Base-by-base conservation (phyloP, 1,284 basidiomycete species). In the Phlebopus sp. region DNA sequence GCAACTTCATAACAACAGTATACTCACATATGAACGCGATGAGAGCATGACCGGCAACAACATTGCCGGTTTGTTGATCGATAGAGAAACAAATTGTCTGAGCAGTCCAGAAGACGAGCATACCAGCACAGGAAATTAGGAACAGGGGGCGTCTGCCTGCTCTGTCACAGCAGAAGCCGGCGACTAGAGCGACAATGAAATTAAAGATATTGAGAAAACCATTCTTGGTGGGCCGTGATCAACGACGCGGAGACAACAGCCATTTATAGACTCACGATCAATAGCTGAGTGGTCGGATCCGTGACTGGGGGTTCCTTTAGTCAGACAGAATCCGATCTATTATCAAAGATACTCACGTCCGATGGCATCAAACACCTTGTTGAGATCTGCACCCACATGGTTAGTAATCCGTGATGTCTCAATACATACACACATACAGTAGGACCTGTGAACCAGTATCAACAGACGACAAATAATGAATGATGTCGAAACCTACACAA, bases 171-270 rank as follows among this genome's bases (percentile, higher is more conserved):
- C 77, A 59, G 27, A 77, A 64, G 19, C 74, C 74, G 6, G 77
- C 76, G 29, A 62, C 44, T 37, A 81, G 64, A 13, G 78, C 75
- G 32, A 76, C 66, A 49, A 75, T 62, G 44, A 80, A 72, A 56
- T 78, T 80, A 63, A 69, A 83, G 49, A 82, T 75, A 50, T 76
- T 74, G 29, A 83, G 63, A 39, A 78, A 60, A 23, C 75, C 80
- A 56, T 82, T 82, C 55, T 68, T 53, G 5, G 61, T 46, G 8
- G 44, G 39, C n/a, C 50, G 47, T 55, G 46, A 17, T 49, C 46
- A 37, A 50, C 46, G 39, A 43, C 27, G 39, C 11, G 52, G 51
- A 13, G 49, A 11, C 45, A 27, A 23, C 18, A 46, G 32, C 19
- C 36, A n/a, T 21, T 27, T 17, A 23, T 30, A 32, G n/a, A 56